phyloP scores from a whole-genome alignment of 768 basidiomycete genomes.

The Austroboletus eburneus region DNA sequence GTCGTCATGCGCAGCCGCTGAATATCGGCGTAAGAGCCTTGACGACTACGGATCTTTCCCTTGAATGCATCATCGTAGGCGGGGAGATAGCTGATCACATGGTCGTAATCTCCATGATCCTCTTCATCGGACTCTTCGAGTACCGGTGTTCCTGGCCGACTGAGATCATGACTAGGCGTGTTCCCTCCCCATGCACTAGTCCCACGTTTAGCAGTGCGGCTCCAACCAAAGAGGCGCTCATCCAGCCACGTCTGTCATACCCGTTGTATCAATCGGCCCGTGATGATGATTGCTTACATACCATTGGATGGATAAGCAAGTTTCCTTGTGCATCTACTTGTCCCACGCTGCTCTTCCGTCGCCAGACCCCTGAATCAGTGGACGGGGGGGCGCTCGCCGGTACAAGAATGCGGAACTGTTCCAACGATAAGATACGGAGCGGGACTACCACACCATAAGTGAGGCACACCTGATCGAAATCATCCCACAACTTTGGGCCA shows the following conservation, averaged over 20 bases:
- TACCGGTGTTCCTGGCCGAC: slow-evolving; percentile 65
- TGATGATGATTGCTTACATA: slow-evolving; percentile 31
- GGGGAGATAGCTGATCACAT: slow-evolving; percentile 69
- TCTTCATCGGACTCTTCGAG: slow-evolving; percentile 84
- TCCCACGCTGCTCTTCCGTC: slow-evolving; percentile 74
- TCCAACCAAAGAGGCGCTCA: slow-evolving; percentile 92
- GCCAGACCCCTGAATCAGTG: slow-evolving; percentile 68
- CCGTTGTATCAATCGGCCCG: slow-evolving; percentile 1
- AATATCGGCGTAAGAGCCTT: slow-evolving; percentile 78
- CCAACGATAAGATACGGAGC: slow-evolving; percentile 3
- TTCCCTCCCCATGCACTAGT: slow-evolving; percentile 82
- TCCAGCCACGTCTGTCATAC: slow-evolving; percentile 73
- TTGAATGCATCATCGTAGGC: slow-evolving; percentile 41
- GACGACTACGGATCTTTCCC: slow-evolving; percentile 54
- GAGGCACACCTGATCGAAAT: slow-evolving; percentile 70
- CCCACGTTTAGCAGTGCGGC: slow-evolving; percentile 68
- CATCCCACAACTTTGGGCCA: slow-evolving; percentile 81
- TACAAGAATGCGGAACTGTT: slow-evolving; percentile 71
- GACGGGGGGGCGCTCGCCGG: slow-evolving; percentile 84
- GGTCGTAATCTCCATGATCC: slow-evolving; percentile 87
- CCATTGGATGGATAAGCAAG: slow-evolving; percentile 85
- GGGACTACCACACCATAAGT: not conserved
- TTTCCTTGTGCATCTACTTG: slow-evolving; percentile 85
- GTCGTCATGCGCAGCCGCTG: slow-evolving; percentile 54
- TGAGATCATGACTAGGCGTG: slow-evolving; percentile 52